phyloP scores from a whole-genome alignment of 257 asterid genomes.

The Ajuga chamaepitys region DNA sequence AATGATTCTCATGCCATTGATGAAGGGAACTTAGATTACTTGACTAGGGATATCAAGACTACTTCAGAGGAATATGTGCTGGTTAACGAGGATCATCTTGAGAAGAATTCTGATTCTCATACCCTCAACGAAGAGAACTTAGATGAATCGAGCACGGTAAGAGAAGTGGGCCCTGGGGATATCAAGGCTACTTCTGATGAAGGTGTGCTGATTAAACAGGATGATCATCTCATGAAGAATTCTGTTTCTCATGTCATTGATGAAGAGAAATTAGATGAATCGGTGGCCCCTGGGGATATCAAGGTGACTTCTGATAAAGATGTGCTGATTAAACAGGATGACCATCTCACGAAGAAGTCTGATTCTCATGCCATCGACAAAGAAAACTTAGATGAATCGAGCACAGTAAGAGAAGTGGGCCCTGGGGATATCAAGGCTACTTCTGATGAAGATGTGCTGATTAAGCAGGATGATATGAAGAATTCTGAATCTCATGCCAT shows the following conservation, averaged over 20 bases:
- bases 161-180: constrained; percentile 3
- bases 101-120: background rate
- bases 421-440: background rate
- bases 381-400: constrained; percentile 14
- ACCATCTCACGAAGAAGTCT: no score
- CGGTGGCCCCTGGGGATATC: no score
- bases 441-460: no score
- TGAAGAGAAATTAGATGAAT: no score
- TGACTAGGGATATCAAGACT: no score
- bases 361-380: background rate
- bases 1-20: no score
- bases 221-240: background rate
- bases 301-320: background rate
- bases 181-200: background rate
- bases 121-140: constrained; percentile 3
- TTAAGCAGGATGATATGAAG: background rate
- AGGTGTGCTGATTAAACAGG: no score
- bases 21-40: no score
- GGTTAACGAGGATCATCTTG: no score
- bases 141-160: constrained; percentile 12
- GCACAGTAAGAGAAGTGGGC: background rate
- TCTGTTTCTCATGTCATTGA: background rate
- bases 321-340: background rate
- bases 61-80: no score
- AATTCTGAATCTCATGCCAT: background rate